Evolutionary conservation across 2,329 filamentous ascomycete species (phyloP).

Genomic region (Pyricularia sp.): DNA sequence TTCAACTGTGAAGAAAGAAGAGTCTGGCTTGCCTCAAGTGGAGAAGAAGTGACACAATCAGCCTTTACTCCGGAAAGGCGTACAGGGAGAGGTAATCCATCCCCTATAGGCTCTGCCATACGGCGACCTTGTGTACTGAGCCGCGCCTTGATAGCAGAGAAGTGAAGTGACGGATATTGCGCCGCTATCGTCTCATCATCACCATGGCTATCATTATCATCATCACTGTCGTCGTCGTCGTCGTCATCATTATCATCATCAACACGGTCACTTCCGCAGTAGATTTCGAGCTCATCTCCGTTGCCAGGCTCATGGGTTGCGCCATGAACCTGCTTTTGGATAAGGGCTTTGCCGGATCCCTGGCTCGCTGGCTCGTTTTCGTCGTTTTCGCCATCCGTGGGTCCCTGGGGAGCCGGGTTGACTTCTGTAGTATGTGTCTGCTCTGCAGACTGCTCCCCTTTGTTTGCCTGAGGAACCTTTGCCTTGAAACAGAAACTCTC

Average conservation of each 20-base stretch:
- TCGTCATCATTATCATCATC: background rate
- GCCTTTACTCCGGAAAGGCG: background rate
- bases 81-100: background rate
- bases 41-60: background rate
- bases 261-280: background rate
- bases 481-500: constrained; percentile 23
- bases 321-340: background rate
- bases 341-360: background rate
- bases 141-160: background rate
- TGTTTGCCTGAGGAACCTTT: constrained; percentile 1
- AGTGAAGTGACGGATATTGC: background rate
- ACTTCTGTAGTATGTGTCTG: background rate
- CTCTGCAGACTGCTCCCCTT: background rate
- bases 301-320: background rate
- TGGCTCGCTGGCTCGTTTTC: background rate
- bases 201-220: background rate
- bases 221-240: background rate
- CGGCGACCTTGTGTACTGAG: background rate
- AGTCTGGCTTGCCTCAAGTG: background rate
- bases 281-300: background rate
- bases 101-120: background rate
- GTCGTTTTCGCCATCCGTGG: background rate
- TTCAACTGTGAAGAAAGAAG: background rate
- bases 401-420: background rate
- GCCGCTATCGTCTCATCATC: background rate